Evolutionary conservation across 228 moss, liverwort and hornwort genomes (phyloP), one percentile per base, ranked within the genome.

Genomic region (Sphagnum fallax): DNA sequence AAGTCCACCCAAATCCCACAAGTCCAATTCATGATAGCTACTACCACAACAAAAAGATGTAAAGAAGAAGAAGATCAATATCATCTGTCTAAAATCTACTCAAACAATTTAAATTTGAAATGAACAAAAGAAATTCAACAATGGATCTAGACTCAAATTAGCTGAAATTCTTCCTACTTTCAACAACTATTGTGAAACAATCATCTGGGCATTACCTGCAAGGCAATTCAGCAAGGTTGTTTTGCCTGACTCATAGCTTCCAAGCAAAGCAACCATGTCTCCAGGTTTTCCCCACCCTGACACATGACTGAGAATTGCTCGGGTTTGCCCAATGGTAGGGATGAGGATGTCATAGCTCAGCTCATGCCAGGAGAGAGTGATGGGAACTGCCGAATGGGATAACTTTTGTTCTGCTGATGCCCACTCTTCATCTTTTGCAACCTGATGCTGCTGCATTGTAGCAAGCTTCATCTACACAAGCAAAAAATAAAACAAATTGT

Each of bases 261-360:
- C 95, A 62, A 89, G 73, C 50, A 96, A 4, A 53, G 77, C 95
- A 75, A 96, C 85, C 73, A 96, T 73, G 73, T 96, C 92, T 71
- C 95, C 92, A 69, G 95, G 88, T 73, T 89, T 89, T 71, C 89
- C 95, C 92, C 92, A 96, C 58, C 95, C 95, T 61, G 95, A 96
- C 65, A 96, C 88, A 67, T 80, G 84, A 10, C 73, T 76, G 16
- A 96, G 76, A 68, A 96, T 57, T 65, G 81, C 67, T 53, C 77
- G 69, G 4, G 89, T 79, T 75, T 83, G 71, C 51, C 77, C 76
- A 73, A 86, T 72, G 52, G 67, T 53, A 69, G 92, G 89, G 69
- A 91, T 79, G 73, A 87, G 61, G 11, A 92, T n/a, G 65, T 96
- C 90, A 72, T 90, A 96, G 69, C 57, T 92, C 55, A 96, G 80